Conservation (phyloP, 495 filamentous ascomycete genomes). For the Podospora sp. region DNA sequence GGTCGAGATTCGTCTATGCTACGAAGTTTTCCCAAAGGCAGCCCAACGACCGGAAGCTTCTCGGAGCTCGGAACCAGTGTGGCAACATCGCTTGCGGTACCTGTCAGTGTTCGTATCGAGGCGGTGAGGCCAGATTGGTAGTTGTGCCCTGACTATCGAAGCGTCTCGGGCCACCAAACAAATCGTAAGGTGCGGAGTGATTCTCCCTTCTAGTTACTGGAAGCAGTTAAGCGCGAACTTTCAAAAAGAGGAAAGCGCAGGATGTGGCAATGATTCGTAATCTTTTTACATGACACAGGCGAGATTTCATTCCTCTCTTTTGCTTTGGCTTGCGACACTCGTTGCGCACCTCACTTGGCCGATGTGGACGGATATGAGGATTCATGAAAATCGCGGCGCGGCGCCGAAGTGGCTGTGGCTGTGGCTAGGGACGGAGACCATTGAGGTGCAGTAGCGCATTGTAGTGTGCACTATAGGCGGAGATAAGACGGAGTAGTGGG, state of each 20-base stretch:
- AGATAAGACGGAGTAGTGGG: too few relatives aligned
- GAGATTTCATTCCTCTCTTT: neutral
- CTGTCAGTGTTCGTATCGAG: neutral
- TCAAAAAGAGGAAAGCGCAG: too few relatives aligned
- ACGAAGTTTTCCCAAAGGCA: too few relatives aligned
- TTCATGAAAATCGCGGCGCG: neutral
- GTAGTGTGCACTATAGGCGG: too few relatives aligned
- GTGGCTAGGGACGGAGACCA: neutral
- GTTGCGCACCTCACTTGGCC: too few relatives aligned
- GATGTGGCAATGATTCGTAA: neutral
- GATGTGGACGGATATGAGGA: neutral
- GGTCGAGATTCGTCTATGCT: neutral
- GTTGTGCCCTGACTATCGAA: neutral
- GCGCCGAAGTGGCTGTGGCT: neutral
- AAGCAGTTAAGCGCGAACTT: too few relatives aligned
- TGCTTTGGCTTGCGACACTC: neutral
- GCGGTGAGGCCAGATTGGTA: neutral
- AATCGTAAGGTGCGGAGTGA: too few relatives aligned
- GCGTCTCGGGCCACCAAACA: neutral
- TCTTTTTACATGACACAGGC: neutral
- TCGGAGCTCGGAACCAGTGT: neutral
- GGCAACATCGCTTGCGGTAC: neutral
- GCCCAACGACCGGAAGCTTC: too few relatives aligned
- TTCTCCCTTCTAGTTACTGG: too few relatives aligned
- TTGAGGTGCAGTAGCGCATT: too few relatives aligned